Evolutionary conservation across 768 basidiomycete species (phyloP).

Genomic region (Pleurotus tuoliensis): DNA sequence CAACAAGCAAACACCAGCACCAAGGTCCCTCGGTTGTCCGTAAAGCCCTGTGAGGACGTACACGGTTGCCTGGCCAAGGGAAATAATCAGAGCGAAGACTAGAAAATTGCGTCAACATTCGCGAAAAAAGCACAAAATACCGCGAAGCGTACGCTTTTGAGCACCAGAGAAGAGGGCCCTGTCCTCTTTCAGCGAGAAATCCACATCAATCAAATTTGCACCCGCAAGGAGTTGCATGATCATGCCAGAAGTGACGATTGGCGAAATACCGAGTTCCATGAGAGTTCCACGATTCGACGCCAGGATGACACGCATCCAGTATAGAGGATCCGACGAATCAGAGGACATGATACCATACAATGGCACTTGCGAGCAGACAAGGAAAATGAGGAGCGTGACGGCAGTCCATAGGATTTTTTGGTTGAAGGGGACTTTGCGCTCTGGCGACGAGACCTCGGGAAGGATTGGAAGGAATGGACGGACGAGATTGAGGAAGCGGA

Average conservation of each 20-base stretch:
- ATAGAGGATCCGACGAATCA: slow-evolving; percentile 97
- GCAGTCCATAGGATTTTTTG: slow-evolving; percentile 99
- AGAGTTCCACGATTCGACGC: slow-evolving; percentile 98
- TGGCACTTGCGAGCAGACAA: slow-evolving; percentile 98
- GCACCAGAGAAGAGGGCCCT: slow-evolving; percentile 92
- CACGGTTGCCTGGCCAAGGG: slow-evolving; percentile 94
- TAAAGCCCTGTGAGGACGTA: slow-evolving; percentile 97
- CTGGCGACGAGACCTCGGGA: slow-evolving; percentile 96
- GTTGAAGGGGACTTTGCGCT: slow-evolving; percentile 98
- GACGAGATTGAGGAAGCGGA: slow-evolving; percentile 97
- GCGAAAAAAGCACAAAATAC: slow-evolving; percentile 3
- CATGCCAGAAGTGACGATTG: slow-evolving; percentile 98
- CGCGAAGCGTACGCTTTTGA: slow-evolving; percentile 77
- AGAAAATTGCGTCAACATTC: slow-evolving; percentile 3
- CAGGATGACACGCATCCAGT: slow-evolving; percentile 99
- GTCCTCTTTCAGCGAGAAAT: slow-evolving; percentile 97
- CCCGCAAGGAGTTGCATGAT: slow-evolving; percentile 99
- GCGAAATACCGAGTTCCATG: slow-evolving; percentile 98
- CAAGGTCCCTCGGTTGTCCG: slow-evolving; percentile 88
- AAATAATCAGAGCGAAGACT: slow-evolving; percentile 97
- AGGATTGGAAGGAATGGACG: slow-evolving; percentile 95
- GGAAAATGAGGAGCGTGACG: slow-evolving; percentile 97
- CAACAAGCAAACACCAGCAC: slow-evolving; percentile 94
- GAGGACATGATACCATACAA: slow-evolving; percentile 99
- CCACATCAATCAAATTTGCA: slow-evolving; percentile 95